phyloP scores from a whole-genome alignment of 73 alveolate species.

The Paramecium caudatum region DNA sequence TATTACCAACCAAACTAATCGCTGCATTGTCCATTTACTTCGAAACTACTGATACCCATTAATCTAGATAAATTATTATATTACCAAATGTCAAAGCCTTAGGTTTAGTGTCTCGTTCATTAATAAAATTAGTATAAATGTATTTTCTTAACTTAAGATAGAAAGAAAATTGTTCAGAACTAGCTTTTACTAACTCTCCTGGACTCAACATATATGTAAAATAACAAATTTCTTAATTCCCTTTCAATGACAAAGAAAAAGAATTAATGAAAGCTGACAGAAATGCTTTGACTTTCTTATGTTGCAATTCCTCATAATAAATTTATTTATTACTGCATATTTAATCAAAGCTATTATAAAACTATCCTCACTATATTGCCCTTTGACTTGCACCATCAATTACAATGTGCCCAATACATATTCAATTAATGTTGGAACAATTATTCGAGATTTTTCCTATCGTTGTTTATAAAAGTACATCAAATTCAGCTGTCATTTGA shows the following conservation, averaged over 20 bases:
- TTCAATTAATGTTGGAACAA: not conserved
- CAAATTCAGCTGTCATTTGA: not conserved
- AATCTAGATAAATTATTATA: not conserved
- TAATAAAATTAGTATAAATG: conserved; percentile 10
- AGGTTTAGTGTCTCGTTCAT: conserved; percentile 42
- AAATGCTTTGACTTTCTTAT: not conserved
- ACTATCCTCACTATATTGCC: conserved; percentile 54
- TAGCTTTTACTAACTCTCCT: not conserved
- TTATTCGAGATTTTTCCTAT: conserved; percentile 5
- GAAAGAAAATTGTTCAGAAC: not conserved
- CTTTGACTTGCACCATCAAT: conserved; percentile 8
- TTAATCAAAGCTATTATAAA: conserved; percentile 24
- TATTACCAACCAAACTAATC: conserved; percentile 30
- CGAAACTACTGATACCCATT: conserved; percentile 40
- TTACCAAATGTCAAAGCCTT: conserved; percentile 7
- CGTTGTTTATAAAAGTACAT: not conserved
- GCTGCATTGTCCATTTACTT: not conserved
- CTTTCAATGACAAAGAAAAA: not conserved
- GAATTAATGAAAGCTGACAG: conserved; percentile 36
- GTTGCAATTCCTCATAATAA: not conserved
- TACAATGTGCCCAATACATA: conserved; percentile 18
- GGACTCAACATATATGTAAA: conserved; percentile 33
- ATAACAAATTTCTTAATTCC: not conserved
- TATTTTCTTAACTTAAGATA: conserved; percentile 48
- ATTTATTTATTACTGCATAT: not conserved